Base-by-base conservation (phyloP, 768 basidiomycete genomes). In the Sporobolomyces phaffii region DNA sequence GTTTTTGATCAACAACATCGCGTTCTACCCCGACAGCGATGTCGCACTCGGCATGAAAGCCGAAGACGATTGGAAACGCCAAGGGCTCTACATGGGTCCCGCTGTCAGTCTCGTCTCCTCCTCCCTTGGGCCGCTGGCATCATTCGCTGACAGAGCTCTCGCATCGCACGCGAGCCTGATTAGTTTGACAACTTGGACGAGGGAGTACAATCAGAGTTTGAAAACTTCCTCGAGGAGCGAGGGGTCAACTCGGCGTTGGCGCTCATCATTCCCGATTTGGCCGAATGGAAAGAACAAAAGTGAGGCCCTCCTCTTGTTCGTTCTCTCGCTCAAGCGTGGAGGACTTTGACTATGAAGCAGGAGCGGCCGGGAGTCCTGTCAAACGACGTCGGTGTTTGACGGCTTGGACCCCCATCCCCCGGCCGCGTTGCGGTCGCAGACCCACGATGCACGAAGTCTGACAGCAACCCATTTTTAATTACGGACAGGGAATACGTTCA, bases 61-160 rank as follows among this genome's bases (percentile, higher is more conserved):
- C 10, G 91, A 98, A 70, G 87, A 89, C 11, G 92, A 97, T 80
- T 97, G 90, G 91, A 88, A 87, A 77, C 85, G 93, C 51, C 84
- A 92, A 24, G 91, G 89, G 2, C 80, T 89, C 70, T 98, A 96
- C 82, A 85, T 94, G 76, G 94, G 94, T 1, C 94, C 93, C 57
- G 86, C 88, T 81, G 86, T 89, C 72, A 64, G 80, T 71, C 5
- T 26, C 28, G 49, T 45, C 43, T 31, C 50, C 45, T 24, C 36
- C 31, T 34, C 24, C 29, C 24, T 63, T 47, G 20, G 14, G n/a
- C n/a, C n/a, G n/a, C n/a, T n/a, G n/a, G n/a, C n/a, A n/a, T 38
- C 10, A 38, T 9, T 9, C 38, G 38, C 38, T 20, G 9, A 20
- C 41, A 20, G 28, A 26, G 20, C 41, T 33, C 34, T 24, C 43